phyloP scores from a whole-genome alignment of 179 eudicot species.

The Beta lomatogona region DNA sequence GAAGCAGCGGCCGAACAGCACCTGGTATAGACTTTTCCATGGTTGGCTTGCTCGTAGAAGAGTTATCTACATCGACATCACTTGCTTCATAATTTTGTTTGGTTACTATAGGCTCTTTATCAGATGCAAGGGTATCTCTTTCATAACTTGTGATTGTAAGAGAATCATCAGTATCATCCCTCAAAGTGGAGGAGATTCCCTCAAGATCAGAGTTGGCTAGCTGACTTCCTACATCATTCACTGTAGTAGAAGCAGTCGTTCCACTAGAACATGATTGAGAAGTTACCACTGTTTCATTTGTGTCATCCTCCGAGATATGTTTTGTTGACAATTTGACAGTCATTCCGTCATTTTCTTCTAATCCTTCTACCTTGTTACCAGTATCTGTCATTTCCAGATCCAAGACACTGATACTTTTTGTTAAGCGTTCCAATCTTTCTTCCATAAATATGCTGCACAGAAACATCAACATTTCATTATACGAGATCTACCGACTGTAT shows the following conservation, averaged over 20 bases:
- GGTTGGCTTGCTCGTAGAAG: slow-evolving; percentile 41
- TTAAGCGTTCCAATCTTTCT: slow-evolving; percentile 83
- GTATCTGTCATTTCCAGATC: slow-evolving; percentile 47
- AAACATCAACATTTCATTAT: slow-evolving; percentile 8
- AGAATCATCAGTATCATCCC: slow-evolving; percentile 36
- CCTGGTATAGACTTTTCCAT: slow-evolving; percentile 57
- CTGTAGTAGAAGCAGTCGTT: slow-evolving; percentile 37
- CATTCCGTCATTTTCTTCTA: slow-evolving; percentile 35
- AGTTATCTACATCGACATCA: slow-evolving; percentile 33
- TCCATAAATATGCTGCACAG: slow-evolving; percentile 74
- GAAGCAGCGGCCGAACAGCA: slow-evolving; percentile 58
- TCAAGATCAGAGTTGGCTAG: slow-evolving; percentile 38
- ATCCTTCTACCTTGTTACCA: slow-evolving; percentile 40
- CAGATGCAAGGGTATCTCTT: slow-evolving; percentile 37
- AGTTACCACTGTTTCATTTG: slow-evolving; percentile 42
- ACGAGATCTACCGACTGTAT: slow-evolving; percentile 4
- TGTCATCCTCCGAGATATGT: slow-evolving; percentile 38
- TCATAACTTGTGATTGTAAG: slow-evolving; percentile 40
- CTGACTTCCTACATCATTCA: slow-evolving; percentile 42
- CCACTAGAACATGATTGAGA: slow-evolving; percentile 44
- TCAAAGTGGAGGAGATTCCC: slow-evolving; percentile 31
- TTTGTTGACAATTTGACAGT: slow-evolving; percentile 25
- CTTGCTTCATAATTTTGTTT: slow-evolving; percentile 34
- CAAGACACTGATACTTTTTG: slow-evolving; percentile 54
- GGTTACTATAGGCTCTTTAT: slow-evolving; percentile 38